Conservation (phyloP, 176 grass and related monocot species). For the Aegilops tauschii region DNA sequence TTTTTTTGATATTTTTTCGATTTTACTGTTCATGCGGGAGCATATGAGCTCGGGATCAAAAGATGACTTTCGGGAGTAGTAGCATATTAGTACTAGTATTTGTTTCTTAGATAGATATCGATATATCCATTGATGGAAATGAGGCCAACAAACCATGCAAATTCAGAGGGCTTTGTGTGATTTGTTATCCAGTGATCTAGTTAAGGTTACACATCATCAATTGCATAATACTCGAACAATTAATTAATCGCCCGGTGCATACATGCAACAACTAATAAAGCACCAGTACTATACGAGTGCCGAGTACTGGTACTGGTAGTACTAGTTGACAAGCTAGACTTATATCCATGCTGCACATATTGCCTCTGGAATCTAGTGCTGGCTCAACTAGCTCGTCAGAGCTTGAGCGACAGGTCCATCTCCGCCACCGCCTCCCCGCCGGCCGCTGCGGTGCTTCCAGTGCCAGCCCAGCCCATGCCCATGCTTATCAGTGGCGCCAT, state of each 20-base stretch:
- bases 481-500: neutral
- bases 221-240: neutral
- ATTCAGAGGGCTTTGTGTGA: neutral
- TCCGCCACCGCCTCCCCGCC: slow-evolving; percentile 29
- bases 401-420: slow-evolving; percentile 55
- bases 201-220: neutral
- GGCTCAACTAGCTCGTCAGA: slow-evolving; percentile 30
- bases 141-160: neutral
- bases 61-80: too few species aligned
- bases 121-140: neutral
- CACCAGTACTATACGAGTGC: too few species aligned
- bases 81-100: too few species aligned
- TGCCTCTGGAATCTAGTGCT: neutral
- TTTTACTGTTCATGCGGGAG: too few species aligned
- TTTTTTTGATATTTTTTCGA: too few species aligned
- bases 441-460: neutral
- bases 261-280: neutral
- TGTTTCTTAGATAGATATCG: too few species aligned
- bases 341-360: neutral
- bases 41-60: too few species aligned
- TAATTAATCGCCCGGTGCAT: neutral
- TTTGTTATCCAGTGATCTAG: neutral
- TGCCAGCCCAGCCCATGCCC: neutral
- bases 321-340: neutral
- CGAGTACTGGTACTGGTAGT: too few species aligned